These are phyloP conservation scores for Monotropa hypopitys DNA, from an alignment of 179 eudicot genomes.

Conservation along the genomic window DNA sequence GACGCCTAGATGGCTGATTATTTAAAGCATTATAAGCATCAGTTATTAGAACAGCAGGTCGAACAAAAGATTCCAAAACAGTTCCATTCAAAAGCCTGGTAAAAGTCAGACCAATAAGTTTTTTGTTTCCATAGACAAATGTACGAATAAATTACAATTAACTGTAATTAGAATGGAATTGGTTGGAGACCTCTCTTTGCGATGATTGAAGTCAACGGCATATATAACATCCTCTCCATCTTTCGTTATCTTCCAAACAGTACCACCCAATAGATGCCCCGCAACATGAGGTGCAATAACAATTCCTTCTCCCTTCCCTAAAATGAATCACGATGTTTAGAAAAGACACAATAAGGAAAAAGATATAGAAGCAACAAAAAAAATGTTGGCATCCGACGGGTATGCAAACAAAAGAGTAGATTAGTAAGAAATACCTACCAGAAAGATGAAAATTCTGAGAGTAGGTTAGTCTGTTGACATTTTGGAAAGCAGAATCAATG, in stretches of 20 bases:
- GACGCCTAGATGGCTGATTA: conserved; percentile 87
- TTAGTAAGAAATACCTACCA: conserved; percentile 32
- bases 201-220: conserved; percentile 96
- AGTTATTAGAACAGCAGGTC: conserved; percentile 93
- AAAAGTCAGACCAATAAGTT: conserved; percentile 8
- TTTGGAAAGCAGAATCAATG: conserved; percentile 84
- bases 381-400: neutral
- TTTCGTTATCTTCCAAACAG: conserved; percentile 91
- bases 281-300: conserved; percentile 94
- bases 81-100: conserved; percentile 95
- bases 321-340: conserved; percentile 8
- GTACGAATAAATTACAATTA: neutral
- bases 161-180: neutral
- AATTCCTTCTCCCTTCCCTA: conserved; percentile 95
- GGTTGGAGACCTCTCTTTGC: conserved; percentile 68
- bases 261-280: conserved; percentile 91
- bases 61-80: conserved; percentile 81
- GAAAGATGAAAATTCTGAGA: conserved; percentile 80
- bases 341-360: neutral
- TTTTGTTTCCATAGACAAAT: conserved; percentile 1
- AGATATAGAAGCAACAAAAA: neutral
- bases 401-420: neutral
- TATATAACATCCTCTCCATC: conserved; percentile 96
- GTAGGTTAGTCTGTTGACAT: conserved; percentile 70
- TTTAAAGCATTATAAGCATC: conserved; percentile 93